phyloP scores from a whole-genome alignment of 2,329 filamentous ascomycete genomes.

The Fusarium protoensiforme region DNA sequence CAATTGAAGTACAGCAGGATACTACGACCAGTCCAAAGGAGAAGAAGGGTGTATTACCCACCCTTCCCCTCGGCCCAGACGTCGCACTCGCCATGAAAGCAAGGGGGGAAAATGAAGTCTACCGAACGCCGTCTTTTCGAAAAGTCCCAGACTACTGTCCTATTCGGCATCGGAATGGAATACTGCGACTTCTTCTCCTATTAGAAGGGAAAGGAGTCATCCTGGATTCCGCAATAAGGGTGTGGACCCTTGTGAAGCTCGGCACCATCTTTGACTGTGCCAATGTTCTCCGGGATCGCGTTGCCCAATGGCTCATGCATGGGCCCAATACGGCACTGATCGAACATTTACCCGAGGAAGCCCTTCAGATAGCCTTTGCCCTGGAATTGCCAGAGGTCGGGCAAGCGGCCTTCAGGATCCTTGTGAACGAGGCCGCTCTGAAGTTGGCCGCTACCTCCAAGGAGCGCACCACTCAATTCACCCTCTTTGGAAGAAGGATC shows the following conservation, averaged over 20 bases:
- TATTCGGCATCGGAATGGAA: conserved; percentile 69
- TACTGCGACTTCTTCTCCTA: conserved; percentile 70
- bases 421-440: conserved; percentile 72
- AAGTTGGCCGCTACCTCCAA: conserved; percentile 46
- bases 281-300: conserved; percentile 56
- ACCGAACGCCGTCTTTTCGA: conserved; percentile 46
- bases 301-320: conserved; percentile 69
- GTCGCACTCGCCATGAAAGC: conserved; percentile 39
- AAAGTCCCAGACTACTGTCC: conserved; percentile 70
- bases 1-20: not conserved
- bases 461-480: conserved; percentile 35
- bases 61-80: conserved; percentile 1
- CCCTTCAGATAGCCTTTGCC: conserved; percentile 65
- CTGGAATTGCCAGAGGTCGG: conserved; percentile 57
- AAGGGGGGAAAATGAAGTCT: conserved; percentile 24
- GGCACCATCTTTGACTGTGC: conserved; percentile 68
- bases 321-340: conserved; percentile 67
- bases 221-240: conserved; percentile 72
- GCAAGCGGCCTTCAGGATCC: conserved; percentile 64
- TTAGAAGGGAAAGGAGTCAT: conserved; percentile 65
- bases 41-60: not conserved
- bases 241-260: conserved; percentile 74
- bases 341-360: conserved; percentile 71
- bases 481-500: conserved; percentile 59
- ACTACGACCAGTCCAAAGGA: not conserved